A percentile compares a stretch with the other conserved stretches of the same genome.
These are phyloP conservation scores for Diutina sp. DNA, from an alignment of 1,139 yeast genomes.

Conservation along the genomic window DNA sequence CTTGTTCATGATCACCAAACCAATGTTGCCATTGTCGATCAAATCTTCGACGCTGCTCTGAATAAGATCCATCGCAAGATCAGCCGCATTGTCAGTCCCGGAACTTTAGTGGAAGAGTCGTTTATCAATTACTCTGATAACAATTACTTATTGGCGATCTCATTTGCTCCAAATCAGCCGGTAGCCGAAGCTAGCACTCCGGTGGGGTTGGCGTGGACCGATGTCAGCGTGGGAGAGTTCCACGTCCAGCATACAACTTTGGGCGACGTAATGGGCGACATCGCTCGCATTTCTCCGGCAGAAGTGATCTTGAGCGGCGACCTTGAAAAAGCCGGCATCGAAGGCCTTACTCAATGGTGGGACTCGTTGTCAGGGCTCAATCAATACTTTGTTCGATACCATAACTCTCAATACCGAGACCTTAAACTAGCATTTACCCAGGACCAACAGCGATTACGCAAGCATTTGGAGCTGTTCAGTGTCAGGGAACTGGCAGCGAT, in stretches of 20 bases:
- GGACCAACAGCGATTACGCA: constrained; percentile 41
- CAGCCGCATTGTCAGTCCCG: constrained; percentile 78
- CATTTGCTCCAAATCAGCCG: constrained; percentile 28
- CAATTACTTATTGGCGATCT: constrained; percentile 57
- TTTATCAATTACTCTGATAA: constrained; percentile 62
- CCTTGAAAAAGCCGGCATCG: background rate
- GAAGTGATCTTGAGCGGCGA: constrained; percentile 38
- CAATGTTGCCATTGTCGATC: constrained; percentile 77
- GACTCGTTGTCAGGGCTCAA: constrained; percentile 36
- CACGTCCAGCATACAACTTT: constrained; percentile 51
- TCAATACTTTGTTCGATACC: constrained; percentile 48
- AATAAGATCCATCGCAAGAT: constrained; percentile 44
- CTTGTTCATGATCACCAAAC: constrained; percentile 57
- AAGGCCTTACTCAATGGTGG: background rate
- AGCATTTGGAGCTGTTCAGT: constrained; percentile 42
- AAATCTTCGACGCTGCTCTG: constrained; percentile 21
- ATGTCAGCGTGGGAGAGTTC: constrained; percentile 72
- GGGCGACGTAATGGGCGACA: constrained; percentile 41
- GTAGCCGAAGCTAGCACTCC: constrained; percentile 32
- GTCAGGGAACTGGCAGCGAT: constrained; percentile 29
- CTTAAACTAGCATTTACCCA: constrained; percentile 25
- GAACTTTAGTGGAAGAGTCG: constrained; percentile 82
- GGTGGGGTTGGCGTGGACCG: constrained; percentile 82
- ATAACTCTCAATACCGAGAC: constrained; percentile 20
- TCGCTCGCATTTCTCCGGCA: constrained; percentile 54